Base-by-base conservation (phyloP, 768 basidiomycete genomes). In the Russula olivacea region DNA sequence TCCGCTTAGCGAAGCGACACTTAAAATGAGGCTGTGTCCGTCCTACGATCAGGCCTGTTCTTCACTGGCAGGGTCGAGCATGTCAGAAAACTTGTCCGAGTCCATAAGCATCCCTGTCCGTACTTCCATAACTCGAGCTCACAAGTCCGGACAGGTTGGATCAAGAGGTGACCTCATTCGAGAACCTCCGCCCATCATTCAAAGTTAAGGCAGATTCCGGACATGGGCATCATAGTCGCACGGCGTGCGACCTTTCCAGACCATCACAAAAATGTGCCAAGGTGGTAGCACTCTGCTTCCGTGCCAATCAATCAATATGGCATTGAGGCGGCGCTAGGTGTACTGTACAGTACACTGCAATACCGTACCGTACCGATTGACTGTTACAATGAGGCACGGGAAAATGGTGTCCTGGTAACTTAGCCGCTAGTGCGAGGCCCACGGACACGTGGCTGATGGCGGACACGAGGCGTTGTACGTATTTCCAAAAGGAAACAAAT, bases 401-500 rank as follows among this genome's bases (percentile, higher is more conserved):
- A 45, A 19, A 32, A 34, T 1, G 36, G 48, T n/a, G n/a, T n/a
- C n/a, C n/a, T n/a, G n/a, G n/a, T n/a, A n/a, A n/a, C n/a, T n/a
- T n/a, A 9, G 15, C 30, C 25, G 50, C 30, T 49, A 21, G 23
- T 54, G 48, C 38, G 10, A 21, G 49, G 49, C 30, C 38, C 55
- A 19, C 55, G 61, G 61, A 58, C 61, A 63, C 61, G 61, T 63
- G 61, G 61, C 19, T 63, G 61, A 63, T 63, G 49, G 14, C 1
- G n/a, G 32, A 28, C 61, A 63, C 61, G 57, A 58, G 61, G 61
- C 61, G 25, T 43, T 34, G 23, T 23, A 58, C 40, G 55, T 62
- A 21, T 47, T 23, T 23, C 58, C 8, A 30, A 61, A 56, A 19
- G 17, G 32, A 28, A n/a, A 61, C 34, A 34, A 43, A 28, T 15